A percentile compares a stretch with the other conserved stretches of the same genome.
Evolutionary conservation across 73 alveolate genomes (phyloP).

Genomic region (Paramecium caudatum): DNA sequence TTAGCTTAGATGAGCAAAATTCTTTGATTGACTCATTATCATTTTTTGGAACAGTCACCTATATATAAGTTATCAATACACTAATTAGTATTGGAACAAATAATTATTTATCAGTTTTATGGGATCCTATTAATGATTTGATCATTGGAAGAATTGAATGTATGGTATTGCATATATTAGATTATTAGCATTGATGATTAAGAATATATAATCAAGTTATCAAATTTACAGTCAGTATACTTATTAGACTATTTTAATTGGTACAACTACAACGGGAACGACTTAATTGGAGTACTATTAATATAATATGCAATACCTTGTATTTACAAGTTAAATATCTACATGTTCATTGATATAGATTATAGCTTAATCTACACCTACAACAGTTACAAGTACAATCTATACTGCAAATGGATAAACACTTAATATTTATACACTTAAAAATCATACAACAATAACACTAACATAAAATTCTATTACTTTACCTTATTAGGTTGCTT

Average conservation of each 20-base stretch:
- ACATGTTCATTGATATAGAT: no score
- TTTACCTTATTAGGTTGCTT: no score
- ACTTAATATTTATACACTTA: no score
- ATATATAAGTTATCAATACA: not conserved
- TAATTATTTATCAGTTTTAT: not conserved
- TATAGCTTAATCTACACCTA: no score
- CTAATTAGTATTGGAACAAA: slow-evolving; percentile 7
- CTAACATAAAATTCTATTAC: no score
- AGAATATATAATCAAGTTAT: slow-evolving; percentile 24
- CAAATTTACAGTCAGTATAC: not conserved
- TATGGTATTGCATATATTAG: slow-evolving; percentile 46
- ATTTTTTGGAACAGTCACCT: not conserved
- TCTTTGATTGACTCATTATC: not conserved
- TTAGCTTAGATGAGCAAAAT: slow-evolving; percentile 26
- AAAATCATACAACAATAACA: no score
- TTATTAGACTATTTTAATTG: not conserved
- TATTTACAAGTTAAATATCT: no score
- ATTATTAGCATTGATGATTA: not conserved
- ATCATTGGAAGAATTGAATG: not conserved
- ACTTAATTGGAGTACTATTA: not conserved
- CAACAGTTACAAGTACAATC: no score
- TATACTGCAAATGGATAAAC: no score
- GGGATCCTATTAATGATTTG: not conserved
- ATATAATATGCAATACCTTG: not conserved
- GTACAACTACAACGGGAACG: not conserved